Evolutionary conservation across 768 basidiomycete genomes (phyloP), one percentile per base, ranked within the genome.

Genomic region (Boletus subcaerulescens): DNA sequence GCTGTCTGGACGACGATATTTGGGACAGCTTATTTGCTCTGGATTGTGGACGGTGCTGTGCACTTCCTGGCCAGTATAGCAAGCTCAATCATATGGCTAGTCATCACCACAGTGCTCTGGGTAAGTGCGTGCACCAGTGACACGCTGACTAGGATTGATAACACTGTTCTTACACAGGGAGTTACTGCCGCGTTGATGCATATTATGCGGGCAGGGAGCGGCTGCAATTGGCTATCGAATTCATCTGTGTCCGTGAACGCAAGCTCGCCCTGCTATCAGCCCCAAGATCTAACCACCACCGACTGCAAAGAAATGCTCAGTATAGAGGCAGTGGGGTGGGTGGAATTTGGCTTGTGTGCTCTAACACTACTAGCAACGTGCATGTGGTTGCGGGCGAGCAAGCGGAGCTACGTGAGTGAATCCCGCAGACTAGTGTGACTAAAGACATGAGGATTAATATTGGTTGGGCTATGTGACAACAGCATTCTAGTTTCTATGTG

Each of bases 1-100:
- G 77, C 86, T 20, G 77, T 80, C 38, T 91, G 90, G 89, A 91
- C 89, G n/a, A 76, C 80, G 2, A 60, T 89, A 41, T 91, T 89
- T 66, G 79, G 84, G 14, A 74, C 79, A 13, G 81, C 83, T 33
- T 92, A 91, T 63, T 74, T 89, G 58, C 61, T 89, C 32, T 91
- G 86, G 84, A 80, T 86, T 42, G 70, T 86, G 38, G 83, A 84
- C 50, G 84, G 85, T 45, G 80, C 79, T 5, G 77, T 80, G 44
- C 84, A 86, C 66, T 68, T 88, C 41, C 76, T 91, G 20, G 89
- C 88, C n/a, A 85, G 82, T 66, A 75, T 91, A 41, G 87, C 89
- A 22, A 87, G 87, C 59, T 91, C 89, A 17, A 79, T 89, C 18
- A 66, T 85, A 51, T 92, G 89, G 89, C 73, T 91, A 31, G 67